Conservation (phyloP, 202 grass and related monocot genomes). For the Zizania palustris region DNA sequence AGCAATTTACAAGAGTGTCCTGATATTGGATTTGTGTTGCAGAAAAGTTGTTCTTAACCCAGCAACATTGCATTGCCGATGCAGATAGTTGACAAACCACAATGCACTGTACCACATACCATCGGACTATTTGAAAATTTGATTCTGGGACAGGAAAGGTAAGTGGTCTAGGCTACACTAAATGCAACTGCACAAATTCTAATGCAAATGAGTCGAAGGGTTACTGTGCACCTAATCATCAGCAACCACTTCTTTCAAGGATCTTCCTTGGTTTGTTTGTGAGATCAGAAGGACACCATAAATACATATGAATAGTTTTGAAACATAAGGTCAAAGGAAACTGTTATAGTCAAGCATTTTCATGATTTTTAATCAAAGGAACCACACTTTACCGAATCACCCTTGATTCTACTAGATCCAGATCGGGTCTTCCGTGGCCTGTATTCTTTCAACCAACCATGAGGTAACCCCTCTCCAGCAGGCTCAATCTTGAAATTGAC, state of each 20-base stretch:
- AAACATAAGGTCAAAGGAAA: constrained; percentile 8
- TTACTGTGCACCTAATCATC: background rate
- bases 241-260: constrained; percentile 1
- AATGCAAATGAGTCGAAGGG: background rate
- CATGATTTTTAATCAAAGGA: constrained; percentile 27
- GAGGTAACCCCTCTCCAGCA: constrained; percentile 50
- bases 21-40: background rate
- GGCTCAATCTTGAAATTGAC: constrained; percentile 35
- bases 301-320: background rate
- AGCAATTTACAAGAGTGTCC: background rate
- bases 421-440: constrained; percentile 47
- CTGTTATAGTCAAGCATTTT: background rate
- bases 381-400: constrained; percentile 46
- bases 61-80: background rate
- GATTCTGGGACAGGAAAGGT: background rate
- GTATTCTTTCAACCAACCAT: constrained; percentile 61
- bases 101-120: background rate
- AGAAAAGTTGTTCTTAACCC: background rate
- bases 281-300: constrained; percentile 28
- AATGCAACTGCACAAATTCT: constrained; percentile 16
- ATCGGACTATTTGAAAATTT: background rate
- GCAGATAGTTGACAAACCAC: constrained; percentile 4
- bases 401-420: constrained; percentile 45
- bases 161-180: background rate
- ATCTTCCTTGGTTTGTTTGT: background rate